Conservation (phyloP, 1,284 basidiomycete genomes). For the Moniliella sp. region DNA sequence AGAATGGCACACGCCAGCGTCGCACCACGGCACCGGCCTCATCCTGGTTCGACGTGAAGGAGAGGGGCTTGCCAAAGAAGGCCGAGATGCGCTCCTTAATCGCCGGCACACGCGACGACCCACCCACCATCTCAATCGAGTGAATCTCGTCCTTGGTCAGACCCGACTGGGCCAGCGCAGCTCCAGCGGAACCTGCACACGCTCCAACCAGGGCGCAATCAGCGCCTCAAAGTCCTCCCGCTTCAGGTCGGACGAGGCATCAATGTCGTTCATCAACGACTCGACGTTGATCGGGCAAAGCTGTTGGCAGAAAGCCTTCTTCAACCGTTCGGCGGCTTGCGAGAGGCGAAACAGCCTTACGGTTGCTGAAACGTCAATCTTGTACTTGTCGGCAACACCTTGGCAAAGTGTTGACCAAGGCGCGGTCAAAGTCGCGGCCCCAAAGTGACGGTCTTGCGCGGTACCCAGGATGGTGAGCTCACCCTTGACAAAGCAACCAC, state of each 20-base stretch:
- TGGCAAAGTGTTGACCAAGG: no score
- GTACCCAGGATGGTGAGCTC: slow-evolving; percentile 31
- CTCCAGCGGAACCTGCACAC: slow-evolving; percentile 17
- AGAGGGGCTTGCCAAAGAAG: slow-evolving; percentile 22
- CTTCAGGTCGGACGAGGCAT: slow-evolving; percentile 29
- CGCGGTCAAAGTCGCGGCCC: no score
- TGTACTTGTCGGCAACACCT: slow-evolving; percentile 33
- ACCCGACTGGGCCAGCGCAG: slow-evolving; percentile 23
- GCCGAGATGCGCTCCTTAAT: slow-evolving; percentile 24
- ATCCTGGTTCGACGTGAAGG: slow-evolving; percentile 32
- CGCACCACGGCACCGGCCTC: slow-evolving; percentile 30
- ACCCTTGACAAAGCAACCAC: slow-evolving; percentile 32
- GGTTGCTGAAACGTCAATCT: slow-evolving; percentile 31
- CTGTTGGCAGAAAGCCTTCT: slow-evolving; percentile 32
- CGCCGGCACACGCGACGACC: slow-evolving; percentile 28
- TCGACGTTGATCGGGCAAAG: slow-evolving; percentile 31
- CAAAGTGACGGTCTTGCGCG: slow-evolving; percentile 29
- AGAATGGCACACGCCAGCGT: slow-evolving; percentile 31
- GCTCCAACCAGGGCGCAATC: slow-evolving; percentile 23
- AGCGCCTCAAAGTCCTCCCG: slow-evolving; percentile 30
- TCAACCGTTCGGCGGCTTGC: slow-evolving; percentile 31
- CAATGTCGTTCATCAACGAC: slow-evolving; percentile 32
- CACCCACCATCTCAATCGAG: slow-evolving; percentile 30
- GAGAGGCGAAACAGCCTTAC: slow-evolving; percentile 31
- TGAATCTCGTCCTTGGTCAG: slow-evolving; percentile 27